Conservation (phyloP, 108 stramenopile species). For the Aureococcus anophagefferens region DNA sequence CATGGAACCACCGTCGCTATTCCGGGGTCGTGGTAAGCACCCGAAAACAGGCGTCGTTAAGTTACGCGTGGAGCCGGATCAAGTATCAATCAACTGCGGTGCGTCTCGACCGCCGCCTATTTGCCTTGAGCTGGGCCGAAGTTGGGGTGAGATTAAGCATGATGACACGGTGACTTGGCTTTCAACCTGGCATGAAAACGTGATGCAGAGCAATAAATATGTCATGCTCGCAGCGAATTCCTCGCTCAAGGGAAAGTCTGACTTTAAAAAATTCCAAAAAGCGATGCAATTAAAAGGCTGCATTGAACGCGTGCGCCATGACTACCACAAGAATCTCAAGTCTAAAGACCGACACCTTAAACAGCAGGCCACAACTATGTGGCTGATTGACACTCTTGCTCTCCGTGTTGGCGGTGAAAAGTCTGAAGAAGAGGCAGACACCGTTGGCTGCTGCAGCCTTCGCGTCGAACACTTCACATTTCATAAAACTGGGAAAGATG, state of each 20-base stretch:
- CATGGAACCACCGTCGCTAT: conserved; percentile 92
- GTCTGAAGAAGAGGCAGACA: conserved; percentile 98
- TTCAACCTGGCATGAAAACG: conserved; percentile 94
- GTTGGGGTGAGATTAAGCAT: conserved; percentile 87
- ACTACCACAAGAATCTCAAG: conserved; percentile 76
- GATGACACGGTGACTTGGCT: conserved; percentile 96
- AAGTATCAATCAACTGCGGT: conserved; percentile 68
- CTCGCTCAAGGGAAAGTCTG: conserved; percentile 96
- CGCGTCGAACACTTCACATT: conserved; percentile 97
- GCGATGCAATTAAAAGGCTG: conserved; percentile 87
- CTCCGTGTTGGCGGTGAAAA: conserved; percentile 99
- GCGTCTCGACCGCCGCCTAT: conserved; percentile 73
- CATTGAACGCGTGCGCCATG: conserved; percentile 82
- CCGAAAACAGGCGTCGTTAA: conserved; percentile 98
- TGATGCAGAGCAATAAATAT: conserved; percentile 89
- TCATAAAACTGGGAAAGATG: conserved; percentile 65
- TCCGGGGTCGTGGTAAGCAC: conserved; percentile 96
- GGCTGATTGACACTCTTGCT: conserved; percentile 97
- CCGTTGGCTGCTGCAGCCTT: conserved; percentile 97
- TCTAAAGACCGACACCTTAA: conserved; percentile 60
- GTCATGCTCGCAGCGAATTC: conserved; percentile 93
- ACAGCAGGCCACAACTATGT: conserved; percentile 96
- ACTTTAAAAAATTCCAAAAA: conserved; percentile 94
- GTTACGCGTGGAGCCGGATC: conserved; percentile 73
- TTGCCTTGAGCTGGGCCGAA: conserved; percentile 86